Conservation (phyloP, 345 rosid species). For the Cardiospermum halicacabum region DNA sequence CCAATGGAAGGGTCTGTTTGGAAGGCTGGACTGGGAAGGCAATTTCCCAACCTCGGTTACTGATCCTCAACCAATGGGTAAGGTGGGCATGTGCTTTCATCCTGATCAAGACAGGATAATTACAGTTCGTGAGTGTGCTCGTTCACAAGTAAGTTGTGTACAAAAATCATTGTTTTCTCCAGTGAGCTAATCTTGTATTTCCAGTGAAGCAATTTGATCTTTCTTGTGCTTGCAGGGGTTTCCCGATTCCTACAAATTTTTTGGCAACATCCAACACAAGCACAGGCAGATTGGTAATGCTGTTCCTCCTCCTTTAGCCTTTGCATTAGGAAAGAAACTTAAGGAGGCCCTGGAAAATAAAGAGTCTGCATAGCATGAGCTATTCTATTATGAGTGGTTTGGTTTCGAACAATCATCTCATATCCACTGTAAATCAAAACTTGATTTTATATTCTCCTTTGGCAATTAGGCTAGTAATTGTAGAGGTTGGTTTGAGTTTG, state of each 20-base stretch:
- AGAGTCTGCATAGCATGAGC: not conserved
- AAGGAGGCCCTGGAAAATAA: conserved; percentile 36
- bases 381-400: not conserved
- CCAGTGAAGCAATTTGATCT: not conserved
- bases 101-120: conserved; percentile 86
- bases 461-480: not conserved
- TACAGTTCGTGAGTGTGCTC: conserved; percentile 84
- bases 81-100: conserved; percentile 94
- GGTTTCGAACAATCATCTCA: not conserved
- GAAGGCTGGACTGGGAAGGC: conserved; percentile 92
- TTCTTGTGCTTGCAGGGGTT: conserved; percentile 34
- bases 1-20: conserved; percentile 85
- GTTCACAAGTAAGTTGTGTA: conserved; percentile 72
- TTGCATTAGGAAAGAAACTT: conserved; percentile 44
- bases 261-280: conserved; percentile 48
- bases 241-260: conserved; percentile 38
- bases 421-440: not conserved
- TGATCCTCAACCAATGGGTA: conserved; percentile 92
- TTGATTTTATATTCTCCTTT: not conserved
- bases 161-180: not conserved
- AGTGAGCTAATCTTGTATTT: no score
- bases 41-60: conserved; percentile 88
- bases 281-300: conserved; percentile 63
- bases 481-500: conserved; percentile 3
- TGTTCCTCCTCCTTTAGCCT: conserved; percentile 58